A percentile compares a stretch with the other conserved stretches of the same genome.
These are phyloP conservation scores for Trichocomaceae sp. DNA, from an alignment of 2,329 filamentous ascomycete genomes.

Conservation along the genomic window DNA sequence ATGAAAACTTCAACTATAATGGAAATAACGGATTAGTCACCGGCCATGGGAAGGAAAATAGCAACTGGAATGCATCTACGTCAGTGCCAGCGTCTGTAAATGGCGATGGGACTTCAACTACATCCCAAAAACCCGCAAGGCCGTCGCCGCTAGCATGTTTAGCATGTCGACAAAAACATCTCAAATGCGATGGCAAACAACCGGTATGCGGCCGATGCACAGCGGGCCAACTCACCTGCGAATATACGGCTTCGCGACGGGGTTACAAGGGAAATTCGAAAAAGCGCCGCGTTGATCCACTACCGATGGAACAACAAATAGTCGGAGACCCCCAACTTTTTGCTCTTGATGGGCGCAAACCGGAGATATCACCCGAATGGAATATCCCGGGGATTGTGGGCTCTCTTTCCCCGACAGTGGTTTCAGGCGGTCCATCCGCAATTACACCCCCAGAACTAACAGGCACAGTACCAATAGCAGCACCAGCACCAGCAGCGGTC, in stretches of 20 bases:
- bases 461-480: neutral
- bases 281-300: constrained; percentile 34
- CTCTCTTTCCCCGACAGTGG: constrained; percentile 17
- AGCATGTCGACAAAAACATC: constrained; percentile 53
- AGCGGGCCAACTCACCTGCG: constrained; percentile 54
- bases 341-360: constrained; percentile 9
- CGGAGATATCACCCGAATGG: constrained; percentile 38
- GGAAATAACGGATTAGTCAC: constrained; percentile 1
- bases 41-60: neutral
- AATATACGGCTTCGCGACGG: constrained; percentile 67
- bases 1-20: neutral
- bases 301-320: constrained; percentile 40
- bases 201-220: constrained; percentile 63
- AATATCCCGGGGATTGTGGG: constrained; percentile 21
- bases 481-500: neutral
- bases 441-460: constrained; percentile 2
- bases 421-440: constrained; percentile 14
- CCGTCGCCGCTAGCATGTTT: constrained; percentile 43
- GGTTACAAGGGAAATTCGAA: constrained; percentile 66
- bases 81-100: neutral
- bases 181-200: constrained; percentile 66
- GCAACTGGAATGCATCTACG: neutral
- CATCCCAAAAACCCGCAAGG: constrained; percentile 21
- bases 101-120: constrained; percentile 6
- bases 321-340: constrained; percentile 44